A percentile compares a stretch with the other conserved stretches of the same genome.
Evolutionary conservation across 1,284 basidiomycete species (phyloP).

Genomic region (Apiotrichum siamense): DNA sequence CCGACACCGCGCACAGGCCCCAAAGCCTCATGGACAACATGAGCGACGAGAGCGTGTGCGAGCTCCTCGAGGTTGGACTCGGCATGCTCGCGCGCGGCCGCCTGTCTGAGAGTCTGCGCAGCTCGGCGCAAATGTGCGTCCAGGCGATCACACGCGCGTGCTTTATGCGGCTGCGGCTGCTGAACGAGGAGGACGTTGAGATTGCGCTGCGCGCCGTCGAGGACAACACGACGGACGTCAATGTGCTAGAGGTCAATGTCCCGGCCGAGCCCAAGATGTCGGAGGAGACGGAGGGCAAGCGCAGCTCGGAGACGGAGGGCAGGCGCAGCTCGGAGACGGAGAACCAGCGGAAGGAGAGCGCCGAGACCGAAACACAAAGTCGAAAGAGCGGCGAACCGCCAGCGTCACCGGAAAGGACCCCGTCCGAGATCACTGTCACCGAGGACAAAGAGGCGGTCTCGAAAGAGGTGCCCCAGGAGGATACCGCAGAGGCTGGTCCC

Average conservation of each 20-base stretch:
- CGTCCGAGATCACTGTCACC: no score
- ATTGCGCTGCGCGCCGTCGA: slow-evolving; percentile 25
- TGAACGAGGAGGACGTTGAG: slow-evolving; percentile 49
- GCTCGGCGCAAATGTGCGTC: slow-evolving; percentile 92
- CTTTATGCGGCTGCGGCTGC: slow-evolving; percentile 64
- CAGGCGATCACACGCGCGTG: slow-evolving; percentile 75
- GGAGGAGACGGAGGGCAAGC: slow-evolving; percentile 10
- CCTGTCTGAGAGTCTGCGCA: slow-evolving; percentile 64
- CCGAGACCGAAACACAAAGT: background rate
- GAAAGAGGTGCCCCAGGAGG: background rate
- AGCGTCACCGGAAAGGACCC: no score
- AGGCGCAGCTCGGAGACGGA: background rate
- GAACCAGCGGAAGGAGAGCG: slow-evolving; percentile 3
- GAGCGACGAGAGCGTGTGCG: slow-evolving; percentile 91
- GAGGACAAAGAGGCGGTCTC: background rate
- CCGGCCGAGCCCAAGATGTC: slow-evolving; percentile 1
- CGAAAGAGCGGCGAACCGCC: no score
- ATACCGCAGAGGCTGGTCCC: background rate
- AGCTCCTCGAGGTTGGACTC: slow-evolving; percentile 95
- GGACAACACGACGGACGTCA: slow-evolving; percentile 23
- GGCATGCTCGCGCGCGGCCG: slow-evolving; percentile 97
- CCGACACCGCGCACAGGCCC: slow-evolving; percentile 1
- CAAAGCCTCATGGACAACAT: slow-evolving; percentile 52
- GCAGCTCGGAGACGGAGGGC: background rate
- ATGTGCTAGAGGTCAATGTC: slow-evolving; percentile 15